These are phyloP conservation scores for Pleurozium schreberi DNA, from an alignment of 225 moss, liverwort and hornwort genomes.

Conservation along the genomic window DNA sequence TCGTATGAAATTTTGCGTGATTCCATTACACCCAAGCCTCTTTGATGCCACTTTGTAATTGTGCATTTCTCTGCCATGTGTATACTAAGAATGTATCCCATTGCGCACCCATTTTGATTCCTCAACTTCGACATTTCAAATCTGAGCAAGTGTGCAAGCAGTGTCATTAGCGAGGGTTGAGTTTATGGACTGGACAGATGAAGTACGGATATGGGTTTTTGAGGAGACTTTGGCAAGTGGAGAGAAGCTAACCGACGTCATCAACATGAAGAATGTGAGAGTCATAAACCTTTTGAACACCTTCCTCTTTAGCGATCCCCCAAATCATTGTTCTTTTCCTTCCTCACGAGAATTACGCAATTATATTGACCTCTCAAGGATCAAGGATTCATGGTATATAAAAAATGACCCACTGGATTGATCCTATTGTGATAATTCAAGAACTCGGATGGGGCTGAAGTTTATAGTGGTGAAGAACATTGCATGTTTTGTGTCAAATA, in stretches of 20 bases:
- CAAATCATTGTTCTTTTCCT: not conserved
- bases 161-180: not conserved
- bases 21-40: not conserved
- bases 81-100: not conserved
- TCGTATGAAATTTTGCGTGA: not conserved
- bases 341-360: not conserved
- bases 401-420: not conserved
- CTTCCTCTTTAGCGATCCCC: not conserved
- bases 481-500: not conserved
- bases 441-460: not conserved
- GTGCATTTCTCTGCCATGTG: too few species aligned
- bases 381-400: not conserved
- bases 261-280: slow-evolving; percentile 50
- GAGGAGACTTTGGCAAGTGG: slow-evolving; percentile 58
- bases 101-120: not conserved
- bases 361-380: not conserved
- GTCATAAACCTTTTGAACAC: not conserved
- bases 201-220: slow-evolving; percentile 68
- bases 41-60: not conserved
- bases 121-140: not conserved
- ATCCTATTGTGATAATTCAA: not conserved
- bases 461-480: not conserved
- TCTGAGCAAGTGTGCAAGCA: not conserved
- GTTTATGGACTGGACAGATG: slow-evolving; percentile 21
- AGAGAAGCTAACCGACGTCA: slow-evolving; percentile 41